Conservation (phyloP, 352 stramenopile species). For the Phytophthora crassamura region DNA sequence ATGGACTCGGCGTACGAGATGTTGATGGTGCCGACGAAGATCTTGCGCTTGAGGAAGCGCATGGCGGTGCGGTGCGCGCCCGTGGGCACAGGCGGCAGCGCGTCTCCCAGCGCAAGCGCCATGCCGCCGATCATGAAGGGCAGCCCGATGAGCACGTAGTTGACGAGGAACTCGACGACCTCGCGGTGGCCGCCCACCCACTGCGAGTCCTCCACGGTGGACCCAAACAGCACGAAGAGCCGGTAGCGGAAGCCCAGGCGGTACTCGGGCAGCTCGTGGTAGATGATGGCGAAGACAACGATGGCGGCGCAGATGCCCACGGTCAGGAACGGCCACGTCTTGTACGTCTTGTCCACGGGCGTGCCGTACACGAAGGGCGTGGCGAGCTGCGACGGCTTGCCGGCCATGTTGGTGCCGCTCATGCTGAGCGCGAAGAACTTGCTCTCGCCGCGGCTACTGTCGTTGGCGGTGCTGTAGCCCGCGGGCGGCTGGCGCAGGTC, state of each 20-base stretch:
- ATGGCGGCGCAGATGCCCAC: slow-evolving; percentile 56
- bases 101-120: slow-evolving; percentile 65
- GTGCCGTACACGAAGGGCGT: slow-evolving; percentile 82
- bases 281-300: slow-evolving; percentile 74
- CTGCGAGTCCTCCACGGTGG: slow-evolving; percentile 47
- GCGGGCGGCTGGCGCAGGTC: slow-evolving; percentile 33
- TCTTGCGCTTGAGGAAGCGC: slow-evolving; percentile 85
- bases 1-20: slow-evolving; percentile 83
- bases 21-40: slow-evolving; percentile 73
- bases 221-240: slow-evolving; percentile 70
- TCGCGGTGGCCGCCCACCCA: slow-evolving; percentile 83
- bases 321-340: slow-evolving; percentile 77
- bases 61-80: slow-evolving; percentile 75
- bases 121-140: slow-evolving; percentile 81
- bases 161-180: slow-evolving; percentile 75
- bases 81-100: slow-evolving; percentile 71
- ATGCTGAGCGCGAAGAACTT: slow-evolving; percentile 83
- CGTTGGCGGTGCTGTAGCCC: slow-evolving; percentile 30
- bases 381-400: slow-evolving; percentile 57
- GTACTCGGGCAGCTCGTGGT: slow-evolving; percentile 79
- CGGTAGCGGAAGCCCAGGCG: slow-evolving; percentile 65
- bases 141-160: slow-evolving; percentile 75
- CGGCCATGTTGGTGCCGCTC: slow-evolving; percentile 50
- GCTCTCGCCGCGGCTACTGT: slow-evolving; percentile 53
- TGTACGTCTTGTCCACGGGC: slow-evolving; percentile 82